Evolutionary conservation across 2,329 filamentous ascomycete species (phyloP).

Genomic region (Chalaropsis ovoidea): DNA sequence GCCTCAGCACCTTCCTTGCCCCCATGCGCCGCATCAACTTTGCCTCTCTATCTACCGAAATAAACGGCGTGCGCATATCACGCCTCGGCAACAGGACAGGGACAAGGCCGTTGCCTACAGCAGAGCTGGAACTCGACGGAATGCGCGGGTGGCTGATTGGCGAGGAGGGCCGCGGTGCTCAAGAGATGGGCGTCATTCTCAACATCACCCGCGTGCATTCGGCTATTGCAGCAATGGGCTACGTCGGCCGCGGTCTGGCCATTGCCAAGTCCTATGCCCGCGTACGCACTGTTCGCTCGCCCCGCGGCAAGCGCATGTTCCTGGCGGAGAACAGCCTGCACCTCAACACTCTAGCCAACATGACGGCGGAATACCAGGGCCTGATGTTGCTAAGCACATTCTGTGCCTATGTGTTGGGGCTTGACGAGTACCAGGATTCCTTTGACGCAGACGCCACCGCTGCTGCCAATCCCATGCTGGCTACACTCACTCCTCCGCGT

Average conservation of each 20-base stretch:
- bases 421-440: slow-evolving; percentile 39
- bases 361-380: slow-evolving; percentile 47
- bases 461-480: slow-evolving; percentile 13
- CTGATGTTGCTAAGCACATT: slow-evolving; percentile 48
- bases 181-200: slow-evolving; percentile 57
- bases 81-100: slow-evolving; percentile 45
- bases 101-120: slow-evolving; percentile 59
- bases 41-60: slow-evolving; percentile 34
- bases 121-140: slow-evolving; percentile 56
- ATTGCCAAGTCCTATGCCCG: slow-evolving; percentile 49
- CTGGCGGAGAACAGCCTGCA: slow-evolving; percentile 47
- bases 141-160: slow-evolving; percentile 59
- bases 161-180: slow-evolving; percentile 53
- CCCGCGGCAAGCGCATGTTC: slow-evolving; percentile 36
- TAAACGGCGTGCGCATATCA: slow-evolving; percentile 59
- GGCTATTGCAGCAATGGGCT: slow-evolving; percentile 43
- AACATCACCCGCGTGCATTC: slow-evolving; percentile 56
- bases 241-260: slow-evolving; percentile 46
- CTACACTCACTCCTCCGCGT: slow-evolving; percentile 31
- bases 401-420: slow-evolving; percentile 44
- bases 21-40: slow-evolving; percentile 45
- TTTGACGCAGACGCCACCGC: slow-evolving; percentile 27
- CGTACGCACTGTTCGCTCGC: slow-evolving; percentile 43
- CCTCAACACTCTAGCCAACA: slow-evolving; percentile 47
- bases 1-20: slow-evolving; percentile 53